phyloP scores from a whole-genome alignment of 345 rosid genomes.

The Sonneratia caseolaris region DNA sequence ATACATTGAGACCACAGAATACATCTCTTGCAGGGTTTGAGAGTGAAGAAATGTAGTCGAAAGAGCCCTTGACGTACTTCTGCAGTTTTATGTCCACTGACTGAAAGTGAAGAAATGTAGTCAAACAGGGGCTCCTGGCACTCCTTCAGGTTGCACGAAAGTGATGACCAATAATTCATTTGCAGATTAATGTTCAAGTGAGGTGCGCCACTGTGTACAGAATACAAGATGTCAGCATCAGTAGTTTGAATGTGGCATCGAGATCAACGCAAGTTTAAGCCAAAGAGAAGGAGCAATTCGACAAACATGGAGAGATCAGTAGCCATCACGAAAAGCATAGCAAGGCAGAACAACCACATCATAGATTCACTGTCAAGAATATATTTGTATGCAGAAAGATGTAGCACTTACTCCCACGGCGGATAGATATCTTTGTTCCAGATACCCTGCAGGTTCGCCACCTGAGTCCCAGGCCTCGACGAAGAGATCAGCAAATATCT shows the following conservation, averaged over 20 bases:
- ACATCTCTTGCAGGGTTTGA: no score
- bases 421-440: constrained; percentile 80
- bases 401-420: constrained; percentile 73
- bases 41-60: neutral
- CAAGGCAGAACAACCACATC: no score
- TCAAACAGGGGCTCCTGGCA: constrained; percentile 87
- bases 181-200: constrained; percentile 90
- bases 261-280: neutral
- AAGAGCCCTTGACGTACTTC: constrained; percentile 31
- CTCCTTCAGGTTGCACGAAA: constrained; percentile 72
- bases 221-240: neutral
- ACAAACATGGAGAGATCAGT: neutral
- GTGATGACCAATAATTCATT: constrained; percentile 95
- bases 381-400: neutral
- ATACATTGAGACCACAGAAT: no score
- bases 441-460: constrained; percentile 83
- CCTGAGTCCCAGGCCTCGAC: constrained; percentile 89
- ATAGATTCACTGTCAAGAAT: no score
- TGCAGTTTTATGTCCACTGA: constrained; percentile 79
- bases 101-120: constrained; percentile 51
- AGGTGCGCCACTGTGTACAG: constrained; percentile 60
- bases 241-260: neutral
- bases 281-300: constrained; percentile 1
- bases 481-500: constrained; percentile 82
- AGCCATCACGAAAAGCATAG: no score